Base-by-base conservation (phyloP, 1,284 basidiomycete genomes). In the Meripilus lineatus region DNA sequence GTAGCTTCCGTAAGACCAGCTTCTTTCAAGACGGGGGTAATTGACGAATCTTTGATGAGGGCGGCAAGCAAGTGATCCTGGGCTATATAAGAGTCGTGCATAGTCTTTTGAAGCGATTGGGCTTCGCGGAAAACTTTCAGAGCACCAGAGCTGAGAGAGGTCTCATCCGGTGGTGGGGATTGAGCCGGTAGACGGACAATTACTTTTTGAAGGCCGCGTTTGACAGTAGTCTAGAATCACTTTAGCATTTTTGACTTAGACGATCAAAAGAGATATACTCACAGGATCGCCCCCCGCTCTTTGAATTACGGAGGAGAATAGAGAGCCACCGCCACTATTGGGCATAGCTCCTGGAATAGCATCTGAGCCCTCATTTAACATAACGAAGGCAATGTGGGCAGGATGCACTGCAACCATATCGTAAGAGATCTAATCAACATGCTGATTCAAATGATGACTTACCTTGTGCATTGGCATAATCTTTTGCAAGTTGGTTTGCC, bases 11-110 rank as follows among this genome's bases (percentile, higher is more conserved):
- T 90, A 10, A 93, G 71, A 13, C 75, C 74, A 4, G 79, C 75
- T 49, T 92, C 89, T 61, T 90, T 92, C 52, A 95, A 66, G 6
- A 89, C 62, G 25, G 71, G 61, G 7, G 72, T 60, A 48, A 94
- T 79, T 2, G 75, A 74, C 1, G 79, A 47, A 50, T 93, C 89
- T 52, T 89, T 83, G 50, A 90, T 59, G 38, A 93, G 75, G 1
- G 89, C 91, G 36, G 85, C 68, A 23, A 83, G 59, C 15, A 89
- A 62, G 58, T 82, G 73, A 55, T 98, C 94, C 62, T 96, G 88
- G 0, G 94, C 93, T 49, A 98, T 88, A 65, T 87, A 97, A 5
- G 87, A 83, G 64, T 97, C 95, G 61, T 92, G 88, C 86, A 89
- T 89, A 7, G 81, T 87, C 65, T 92, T 92, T 59, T 89, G 87